Conservation (phyloP, 2,329 filamentous ascomycete genomes). For the Beauveria sp. region DNA sequence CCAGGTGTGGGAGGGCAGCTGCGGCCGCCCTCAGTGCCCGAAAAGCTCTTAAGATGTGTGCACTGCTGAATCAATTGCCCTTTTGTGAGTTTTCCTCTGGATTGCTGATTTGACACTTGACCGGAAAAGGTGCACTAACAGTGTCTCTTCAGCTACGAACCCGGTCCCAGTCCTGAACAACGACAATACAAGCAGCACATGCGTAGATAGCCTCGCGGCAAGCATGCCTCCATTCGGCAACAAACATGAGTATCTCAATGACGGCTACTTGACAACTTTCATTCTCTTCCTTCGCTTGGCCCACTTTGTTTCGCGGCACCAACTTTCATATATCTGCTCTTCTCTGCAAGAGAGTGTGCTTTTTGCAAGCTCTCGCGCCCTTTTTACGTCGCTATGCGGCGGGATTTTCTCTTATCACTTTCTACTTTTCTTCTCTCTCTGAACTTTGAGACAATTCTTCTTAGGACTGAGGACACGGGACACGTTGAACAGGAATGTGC, state of each 20-base stretch:
- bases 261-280: not conserved
- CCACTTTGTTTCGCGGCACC: not conserved
- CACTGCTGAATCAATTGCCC: not conserved
- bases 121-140: not conserved
- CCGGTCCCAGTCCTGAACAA: not conserved
- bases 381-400: not conserved
- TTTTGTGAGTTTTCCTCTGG: not conserved
- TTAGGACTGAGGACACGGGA: not conserved
- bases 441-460: not conserved
- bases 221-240: slow-evolving; percentile 7
- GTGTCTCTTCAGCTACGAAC: not conserved
- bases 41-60: slow-evolving; percentile 5
- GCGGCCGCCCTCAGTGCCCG: slow-evolving; percentile 23
- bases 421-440: not conserved
- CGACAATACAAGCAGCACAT: slow-evolving; percentile 1
- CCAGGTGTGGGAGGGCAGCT: slow-evolving; percentile 26
- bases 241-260: not conserved
- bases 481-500: not conserved
- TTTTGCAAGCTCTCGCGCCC: not conserved
- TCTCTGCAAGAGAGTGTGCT: not conserved
- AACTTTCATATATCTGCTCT: not conserved
- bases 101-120: not conserved
- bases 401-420: not conserved
- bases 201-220: slow-evolving; percentile 9
- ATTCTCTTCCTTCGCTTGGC: not conserved